Percentiles rank a stretch among this genome's conserved stretches.
Conservation (phyloP, 495 filamentous ascomycete genomes). For the Neurospora sp. region DNA sequence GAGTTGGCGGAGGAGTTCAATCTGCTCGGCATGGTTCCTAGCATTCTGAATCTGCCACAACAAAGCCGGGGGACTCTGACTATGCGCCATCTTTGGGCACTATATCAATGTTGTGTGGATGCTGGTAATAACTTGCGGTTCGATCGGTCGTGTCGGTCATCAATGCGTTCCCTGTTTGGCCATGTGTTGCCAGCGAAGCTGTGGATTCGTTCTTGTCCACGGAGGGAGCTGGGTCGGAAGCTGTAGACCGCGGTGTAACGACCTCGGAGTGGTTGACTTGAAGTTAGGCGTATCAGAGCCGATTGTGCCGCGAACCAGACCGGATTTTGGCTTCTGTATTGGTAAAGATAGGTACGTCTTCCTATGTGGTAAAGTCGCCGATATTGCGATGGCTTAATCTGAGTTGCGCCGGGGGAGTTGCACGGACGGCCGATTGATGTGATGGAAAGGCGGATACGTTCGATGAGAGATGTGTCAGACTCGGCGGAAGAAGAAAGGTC, state of each 20-base stretch:
- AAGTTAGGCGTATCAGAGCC: not conserved
- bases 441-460: not conserved
- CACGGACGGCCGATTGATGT: not conserved
- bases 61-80: slow-evolving; percentile 38
- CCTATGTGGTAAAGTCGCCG: not conserved
- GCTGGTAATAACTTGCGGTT: not conserved
- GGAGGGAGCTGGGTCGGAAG: not conserved
- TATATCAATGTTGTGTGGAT: not conserved
- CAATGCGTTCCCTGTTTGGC: not conserved
- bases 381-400: not conserved
- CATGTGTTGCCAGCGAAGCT: not conserved
- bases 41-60: slow-evolving; percentile 48
- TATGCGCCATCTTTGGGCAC: slow-evolving; percentile 16
- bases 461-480: not conserved
- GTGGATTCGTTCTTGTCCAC: not conserved
- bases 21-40: slow-evolving; percentile 49
- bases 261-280: not conserved
- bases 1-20: slow-evolving; percentile 54
- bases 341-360: not conserved
- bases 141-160: not conserved
- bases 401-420: not conserved
- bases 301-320: not conserved
- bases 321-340: not conserved
- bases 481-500: not conserved
- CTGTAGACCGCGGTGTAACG: not conserved